A percentile compares a stretch with the other conserved stretches of the same genome.
Evolutionary conservation across 192 early-diverging fungal species (phyloP).

Genomic region (Linnemannia hyalina): DNA sequence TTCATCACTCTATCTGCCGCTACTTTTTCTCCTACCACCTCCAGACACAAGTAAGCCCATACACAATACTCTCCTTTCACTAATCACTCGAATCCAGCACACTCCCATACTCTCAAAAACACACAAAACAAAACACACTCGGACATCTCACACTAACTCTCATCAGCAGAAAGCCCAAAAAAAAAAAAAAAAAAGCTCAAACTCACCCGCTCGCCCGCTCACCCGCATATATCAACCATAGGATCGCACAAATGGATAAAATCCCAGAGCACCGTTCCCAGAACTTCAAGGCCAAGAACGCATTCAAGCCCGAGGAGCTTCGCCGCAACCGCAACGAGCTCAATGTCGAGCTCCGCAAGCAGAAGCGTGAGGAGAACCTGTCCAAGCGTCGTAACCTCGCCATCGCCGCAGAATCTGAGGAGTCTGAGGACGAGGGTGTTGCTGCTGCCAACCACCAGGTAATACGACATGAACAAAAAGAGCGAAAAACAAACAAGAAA

Average conservation of each 20-base stretch:
- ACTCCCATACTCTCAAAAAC: neutral
- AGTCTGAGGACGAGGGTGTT: constrained; percentile 85
- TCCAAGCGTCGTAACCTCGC: constrained; percentile 94
- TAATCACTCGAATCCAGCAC: neutral
- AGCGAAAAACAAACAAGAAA: neutral
- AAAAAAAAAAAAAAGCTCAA: neutral
- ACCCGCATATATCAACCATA: neutral
- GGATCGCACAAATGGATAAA: constrained; percentile 59
- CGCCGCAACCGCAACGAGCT: constrained; percentile 94
- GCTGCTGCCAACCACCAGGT: constrained; percentile 70
- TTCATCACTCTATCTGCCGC: neutral
- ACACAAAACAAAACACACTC: neutral
- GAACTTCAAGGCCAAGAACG: constrained; percentile 90
- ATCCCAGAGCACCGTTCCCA: constrained; percentile 73
- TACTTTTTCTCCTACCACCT: neutral
- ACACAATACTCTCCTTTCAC: neutral
- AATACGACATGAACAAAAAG: constrained; percentile 2
- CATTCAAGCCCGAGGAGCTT: constrained; percentile 91
- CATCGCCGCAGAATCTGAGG: constrained; percentile 66
- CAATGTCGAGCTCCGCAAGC: constrained; percentile 93
- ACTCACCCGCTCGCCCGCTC: neutral
- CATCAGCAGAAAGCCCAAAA: neutral
- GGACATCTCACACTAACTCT: neutral
- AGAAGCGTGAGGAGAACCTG: constrained; percentile 94
- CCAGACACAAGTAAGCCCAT: neutral